Evolutionary conservation across 2,329 filamentous ascomycete species (phyloP).

Genomic region (Macroventuria anomochaeta): DNA sequence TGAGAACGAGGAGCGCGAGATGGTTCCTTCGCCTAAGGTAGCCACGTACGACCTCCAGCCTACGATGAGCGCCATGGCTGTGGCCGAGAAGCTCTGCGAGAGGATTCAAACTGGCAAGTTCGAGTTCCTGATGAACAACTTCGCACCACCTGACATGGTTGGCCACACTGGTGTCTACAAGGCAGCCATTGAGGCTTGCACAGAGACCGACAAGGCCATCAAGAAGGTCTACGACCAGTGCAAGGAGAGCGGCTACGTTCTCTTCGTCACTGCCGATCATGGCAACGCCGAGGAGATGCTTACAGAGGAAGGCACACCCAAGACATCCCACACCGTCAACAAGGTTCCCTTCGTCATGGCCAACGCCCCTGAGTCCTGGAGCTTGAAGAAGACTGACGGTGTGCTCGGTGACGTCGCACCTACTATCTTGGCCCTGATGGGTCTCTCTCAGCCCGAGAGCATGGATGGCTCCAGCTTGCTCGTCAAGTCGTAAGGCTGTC

Average conservation of each 20-base stretch:
- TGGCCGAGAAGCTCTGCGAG: constrained; percentile 89
- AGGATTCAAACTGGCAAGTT: constrained; percentile 84
- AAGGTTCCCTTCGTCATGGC: constrained; percentile 98
- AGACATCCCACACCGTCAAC: constrained; percentile 98
- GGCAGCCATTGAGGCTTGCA: constrained; percentile 82
- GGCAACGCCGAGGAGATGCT: constrained; percentile 99
- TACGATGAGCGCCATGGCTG: constrained; percentile 91
- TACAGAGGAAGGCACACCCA: constrained; percentile 91
- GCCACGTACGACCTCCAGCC: constrained; percentile 94
- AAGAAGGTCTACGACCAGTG: constrained; percentile 90
- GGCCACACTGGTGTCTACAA: constrained; percentile 98
- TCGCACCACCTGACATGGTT: constrained; percentile 98
- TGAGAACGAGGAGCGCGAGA: constrained; percentile 86
- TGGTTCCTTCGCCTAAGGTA: constrained; percentile 94
- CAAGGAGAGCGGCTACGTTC: constrained; percentile 89
- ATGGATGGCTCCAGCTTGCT: constrained; percentile 90
- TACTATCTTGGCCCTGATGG: constrained; percentile 91
- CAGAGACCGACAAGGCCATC: constrained; percentile 92
- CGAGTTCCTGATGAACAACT: constrained; percentile 99
- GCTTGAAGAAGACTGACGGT: constrained; percentile 79
- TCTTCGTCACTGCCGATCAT: constrained; percentile 96
- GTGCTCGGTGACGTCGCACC: constrained; percentile 98
- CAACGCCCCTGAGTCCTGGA: constrained; percentile 90
- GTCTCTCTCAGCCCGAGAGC: constrained; percentile 84
- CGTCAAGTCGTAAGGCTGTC: constrained; percentile 65